Base-by-base conservation (phyloP, 1,284 basidiomycete genomes). In the Sanghuangporus baumii region DNA sequence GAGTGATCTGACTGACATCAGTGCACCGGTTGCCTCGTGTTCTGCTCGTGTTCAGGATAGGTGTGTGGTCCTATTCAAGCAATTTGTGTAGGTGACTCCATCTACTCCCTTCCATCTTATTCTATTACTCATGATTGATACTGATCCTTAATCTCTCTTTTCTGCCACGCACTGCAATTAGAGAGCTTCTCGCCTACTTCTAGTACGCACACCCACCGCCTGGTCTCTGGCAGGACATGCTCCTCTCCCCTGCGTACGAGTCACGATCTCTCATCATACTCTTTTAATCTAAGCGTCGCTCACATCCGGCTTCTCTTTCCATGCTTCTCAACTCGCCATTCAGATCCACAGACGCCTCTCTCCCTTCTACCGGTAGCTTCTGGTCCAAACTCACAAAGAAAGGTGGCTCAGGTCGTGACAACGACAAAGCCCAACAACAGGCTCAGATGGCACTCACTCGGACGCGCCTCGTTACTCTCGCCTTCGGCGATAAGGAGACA, bases 401-500 rank as follows among this genome's bases (percentile, higher is more conserved):
- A 51, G 60, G 54, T 26, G 82, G 81, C 66, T 26, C 36, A 8
- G 41, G 43, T 47, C 87, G 84, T 72, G 43, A 46, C 43, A 46
- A 84, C 74, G 78, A 80, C 67, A 84, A 84, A 70, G 72, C 70
- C 46, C 69, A 71, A 20, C 65, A 64, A 48, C 66, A 64, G 52
- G 51, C 60, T 18, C 81, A 81, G 36, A 85, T 87, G 81, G 81
- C 86, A 2, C 78, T 90, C 67, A 78, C 85, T 34, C 76, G 88
- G 58, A 87, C 87, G 66, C 83, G 88, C 65, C 82, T 91, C 65
- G 80, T 93, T 68, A 93, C 91, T 59, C 82, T 93, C 64, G 86
- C 83, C n/a, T 90, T 86, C 72, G 86, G 78, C 59, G 90, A 92
- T 50, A 89, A 91, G 86, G 91, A 93, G 75, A 92, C 90, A 11